These are phyloP conservation scores for Pythium grandisporangium DNA, from an alignment of 352 stramenopile genomes.

Conservation along the genomic window DNA sequence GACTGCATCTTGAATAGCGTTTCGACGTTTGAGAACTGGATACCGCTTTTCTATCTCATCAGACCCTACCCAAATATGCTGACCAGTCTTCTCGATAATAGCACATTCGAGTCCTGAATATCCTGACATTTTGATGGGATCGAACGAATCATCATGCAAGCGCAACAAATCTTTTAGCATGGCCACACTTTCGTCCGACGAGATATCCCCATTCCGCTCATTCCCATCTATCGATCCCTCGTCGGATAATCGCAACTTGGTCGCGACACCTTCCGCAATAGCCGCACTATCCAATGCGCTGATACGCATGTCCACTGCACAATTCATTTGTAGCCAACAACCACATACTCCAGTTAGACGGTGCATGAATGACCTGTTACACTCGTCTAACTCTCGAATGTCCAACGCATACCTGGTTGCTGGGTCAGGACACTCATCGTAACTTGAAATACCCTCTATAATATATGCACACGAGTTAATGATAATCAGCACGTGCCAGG, in stretches of 20 bases:
- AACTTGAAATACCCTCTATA: neutral
- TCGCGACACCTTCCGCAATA: neutral
- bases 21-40: too few species aligned
- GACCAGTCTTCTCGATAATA: neutral
- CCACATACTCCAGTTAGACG: neutral
- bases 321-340: too few species aligned
- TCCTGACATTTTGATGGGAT: neutral
- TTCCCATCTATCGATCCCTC: neutral
- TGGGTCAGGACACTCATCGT: neutral
- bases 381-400: too few species aligned
- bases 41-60: too few species aligned
- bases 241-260: neutral
- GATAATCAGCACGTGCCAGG: neutral
- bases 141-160: neutral
- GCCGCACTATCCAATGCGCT: neutral
- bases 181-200: neutral
- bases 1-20: too few species aligned
- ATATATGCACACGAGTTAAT: neutral
- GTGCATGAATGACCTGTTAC: neutral
- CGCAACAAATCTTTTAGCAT: neutral
- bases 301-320: too few species aligned
- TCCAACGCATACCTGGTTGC: too few species aligned
- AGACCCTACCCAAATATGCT: too few species aligned
- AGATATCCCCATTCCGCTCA: neutral
- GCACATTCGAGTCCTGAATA: neutral